Evolutionary conservation across 108 stramenopile genomes (phyloP).

Genomic region (Schizochytrium sp.): DNA sequence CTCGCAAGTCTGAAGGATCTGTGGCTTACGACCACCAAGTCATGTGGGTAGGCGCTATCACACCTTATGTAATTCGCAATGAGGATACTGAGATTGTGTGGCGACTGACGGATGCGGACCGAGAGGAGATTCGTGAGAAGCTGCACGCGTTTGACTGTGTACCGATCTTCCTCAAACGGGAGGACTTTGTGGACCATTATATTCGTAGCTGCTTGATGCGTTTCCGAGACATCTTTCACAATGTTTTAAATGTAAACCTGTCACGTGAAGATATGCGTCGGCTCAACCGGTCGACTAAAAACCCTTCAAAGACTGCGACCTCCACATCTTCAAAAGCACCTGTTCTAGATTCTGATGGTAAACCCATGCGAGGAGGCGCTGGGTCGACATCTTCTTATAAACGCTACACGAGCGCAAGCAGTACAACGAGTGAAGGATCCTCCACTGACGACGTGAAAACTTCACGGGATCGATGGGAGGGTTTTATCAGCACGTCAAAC

Average conservation of each 20-base stretch:
- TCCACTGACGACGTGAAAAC: conserved; percentile 12
- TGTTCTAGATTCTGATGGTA: no score
- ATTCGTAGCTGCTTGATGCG: conserved; percentile 96
- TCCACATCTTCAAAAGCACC: not conserved
- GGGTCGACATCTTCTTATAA: not conserved
- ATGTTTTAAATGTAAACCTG: conserved; percentile 87
- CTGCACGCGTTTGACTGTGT: conserved; percentile 89
- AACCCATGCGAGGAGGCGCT: no score
- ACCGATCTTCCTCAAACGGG: conserved; percentile 88
- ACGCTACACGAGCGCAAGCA: conserved; percentile 62
- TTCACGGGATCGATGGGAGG: conserved; percentile 75
- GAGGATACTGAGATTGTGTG: conserved; percentile 21
- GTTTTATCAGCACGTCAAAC: conserved; percentile 86
- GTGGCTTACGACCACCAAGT: conserved; percentile 60
- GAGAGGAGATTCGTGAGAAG: conserved; percentile 80
- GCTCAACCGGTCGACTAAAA: not conserved
- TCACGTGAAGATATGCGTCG: conserved; percentile 15
- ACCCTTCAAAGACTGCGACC: not conserved
- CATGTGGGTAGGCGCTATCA: conserved; percentile 58
- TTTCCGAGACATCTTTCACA: conserved; percentile 97
- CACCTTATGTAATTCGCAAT: conserved; percentile 46
- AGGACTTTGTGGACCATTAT: conserved; percentile 82
- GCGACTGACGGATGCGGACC: conserved; percentile 80
- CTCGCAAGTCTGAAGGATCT: conserved; percentile 47
- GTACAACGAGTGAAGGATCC: conserved; percentile 59